Conservation (phyloP, 139 green algal species). For the Chlamydomonas schloesseri region DNA sequence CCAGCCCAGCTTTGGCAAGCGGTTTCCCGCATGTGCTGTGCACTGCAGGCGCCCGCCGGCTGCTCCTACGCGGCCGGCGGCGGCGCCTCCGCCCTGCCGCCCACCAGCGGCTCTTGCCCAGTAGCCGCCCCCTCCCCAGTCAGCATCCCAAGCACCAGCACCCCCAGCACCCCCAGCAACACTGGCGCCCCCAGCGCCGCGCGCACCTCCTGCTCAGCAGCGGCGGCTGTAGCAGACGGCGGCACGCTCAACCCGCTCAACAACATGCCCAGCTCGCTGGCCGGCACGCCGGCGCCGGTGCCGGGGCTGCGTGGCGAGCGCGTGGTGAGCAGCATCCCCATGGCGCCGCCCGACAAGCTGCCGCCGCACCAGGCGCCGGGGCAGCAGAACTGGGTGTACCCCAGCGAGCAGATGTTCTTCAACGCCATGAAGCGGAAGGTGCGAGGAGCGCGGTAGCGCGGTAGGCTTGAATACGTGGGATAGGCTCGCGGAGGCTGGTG, state of each 20-base stretch:
- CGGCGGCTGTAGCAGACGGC: not conserved
- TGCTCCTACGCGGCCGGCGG: slow-evolving; percentile 27
- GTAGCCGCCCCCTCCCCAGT: not conserved
- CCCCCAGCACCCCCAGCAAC: too few relatives aligned
- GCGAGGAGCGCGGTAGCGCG: not conserved
- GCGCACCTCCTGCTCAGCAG: not conserved
- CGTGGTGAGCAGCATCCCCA: slow-evolving; percentile 52
- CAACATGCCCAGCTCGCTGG: slow-evolving; percentile 25
- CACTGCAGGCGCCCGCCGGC: not conserved
- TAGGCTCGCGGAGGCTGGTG: not conserved
- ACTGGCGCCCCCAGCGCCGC: too few relatives aligned
- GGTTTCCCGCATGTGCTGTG: too few relatives aligned
- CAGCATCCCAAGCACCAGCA: not conserved
- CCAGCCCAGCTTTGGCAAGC: too few relatives aligned
- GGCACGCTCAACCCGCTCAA: slow-evolving; percentile 32
- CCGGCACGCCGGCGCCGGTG: not conserved
- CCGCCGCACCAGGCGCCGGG: slow-evolving; percentile 49
- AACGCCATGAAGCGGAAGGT: slow-evolving; percentile 94
- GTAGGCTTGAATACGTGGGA: not conserved
- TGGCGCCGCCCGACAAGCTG: slow-evolving; percentile 36
- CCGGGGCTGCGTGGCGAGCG: slow-evolving; percentile 33
- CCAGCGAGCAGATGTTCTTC: slow-evolving; percentile 94
- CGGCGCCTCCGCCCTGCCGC: not conserved
- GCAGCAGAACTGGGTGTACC: slow-evolving; percentile 83
- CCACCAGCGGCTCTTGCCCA: not conserved